These are phyloP conservation scores for Fusarium sp. DNA, from an alignment of 2,329 filamentous ascomycete genomes.

Conservation along the genomic window DNA sequence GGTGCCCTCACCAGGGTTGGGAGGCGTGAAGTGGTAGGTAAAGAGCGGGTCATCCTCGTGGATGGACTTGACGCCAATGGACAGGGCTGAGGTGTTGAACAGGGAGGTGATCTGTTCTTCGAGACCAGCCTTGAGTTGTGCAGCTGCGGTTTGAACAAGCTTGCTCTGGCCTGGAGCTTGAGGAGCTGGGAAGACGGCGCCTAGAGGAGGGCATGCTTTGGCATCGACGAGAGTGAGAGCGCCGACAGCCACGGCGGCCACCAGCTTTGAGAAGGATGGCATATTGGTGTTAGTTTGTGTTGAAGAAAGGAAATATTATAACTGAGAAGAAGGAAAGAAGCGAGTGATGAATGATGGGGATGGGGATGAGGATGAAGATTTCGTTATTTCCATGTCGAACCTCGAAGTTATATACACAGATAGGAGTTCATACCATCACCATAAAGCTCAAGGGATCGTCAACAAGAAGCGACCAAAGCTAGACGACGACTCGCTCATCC, in stretches of 20 bases:
- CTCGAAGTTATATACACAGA: conserved; percentile 31
- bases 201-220: conserved; percentile 57
- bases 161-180: conserved; percentile 47
- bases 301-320: not conserved
- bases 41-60: conserved; percentile 54
- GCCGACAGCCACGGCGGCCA: conserved; percentile 25
- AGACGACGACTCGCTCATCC: not conserved
- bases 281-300: not conserved
- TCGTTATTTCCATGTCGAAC: not conserved
- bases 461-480: not conserved
- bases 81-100: conserved; percentile 51
- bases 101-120: conserved; percentile 38
- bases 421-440: not conserved
- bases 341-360: not conserved
- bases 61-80: conserved; percentile 56
- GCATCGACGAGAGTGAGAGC: conserved; percentile 39
- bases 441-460: not conserved
- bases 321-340: not conserved
- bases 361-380: not conserved
- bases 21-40: conserved; percentile 56
- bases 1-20: conserved; percentile 41
- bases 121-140: conserved; percentile 40
- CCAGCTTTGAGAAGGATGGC: conserved; percentile 34
- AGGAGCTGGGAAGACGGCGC: conserved; percentile 55
- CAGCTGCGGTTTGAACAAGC: conserved; percentile 45